A percentile compares a stretch with the other conserved stretches of the same genome.
phyloP scores from a whole-genome alignment of 495 filamentous ascomycete genomes.

The Oidiodendron maius region DNA sequence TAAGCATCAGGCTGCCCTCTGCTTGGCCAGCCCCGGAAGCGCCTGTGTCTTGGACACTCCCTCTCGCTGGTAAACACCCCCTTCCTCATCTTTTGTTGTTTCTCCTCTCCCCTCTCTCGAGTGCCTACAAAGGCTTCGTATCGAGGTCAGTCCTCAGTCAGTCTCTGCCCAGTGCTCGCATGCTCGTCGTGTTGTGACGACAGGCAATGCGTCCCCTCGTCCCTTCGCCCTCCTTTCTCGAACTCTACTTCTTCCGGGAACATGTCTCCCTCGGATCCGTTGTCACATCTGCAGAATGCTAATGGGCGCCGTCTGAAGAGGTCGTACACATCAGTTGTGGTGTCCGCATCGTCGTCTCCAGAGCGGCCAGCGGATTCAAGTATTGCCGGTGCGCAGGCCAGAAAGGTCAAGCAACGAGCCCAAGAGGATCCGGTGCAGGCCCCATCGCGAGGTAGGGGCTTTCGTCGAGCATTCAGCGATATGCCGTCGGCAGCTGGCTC shows the following conservation, averaged over 20 bases:
- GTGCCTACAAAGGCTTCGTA: no score
- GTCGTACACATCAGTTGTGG: constrained; percentile 10
- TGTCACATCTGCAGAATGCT: constrained; percentile 13
- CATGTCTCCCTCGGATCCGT: constrained; percentile 13
- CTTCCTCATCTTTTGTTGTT: constrained; percentile 8
- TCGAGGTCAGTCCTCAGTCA: no score
- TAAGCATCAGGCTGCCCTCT: constrained; percentile 17
- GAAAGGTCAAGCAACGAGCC: constrained; percentile 10
- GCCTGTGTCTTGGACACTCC: constrained; percentile 9
- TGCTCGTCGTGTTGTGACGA: constrained; percentile 4
- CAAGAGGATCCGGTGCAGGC: constrained; percentile 4
- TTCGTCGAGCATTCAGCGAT: neutral
- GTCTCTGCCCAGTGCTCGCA: no score
- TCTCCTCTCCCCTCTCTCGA: no score
- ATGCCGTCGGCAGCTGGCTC: constrained; percentile 50
- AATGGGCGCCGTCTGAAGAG: constrained; percentile 20
- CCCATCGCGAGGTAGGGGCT: neutral
- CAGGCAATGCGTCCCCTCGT: neutral
- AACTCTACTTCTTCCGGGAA: neutral
- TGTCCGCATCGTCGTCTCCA: neutral
- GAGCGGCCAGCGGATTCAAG: constrained; percentile 7
- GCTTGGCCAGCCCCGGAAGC: constrained; percentile 17
- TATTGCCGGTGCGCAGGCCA: neutral
- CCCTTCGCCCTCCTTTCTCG: neutral
- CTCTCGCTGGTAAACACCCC: constrained; percentile 4